Evolutionary conservation across 345 rosid species (phyloP).

Genomic region (Acer saccharum): DNA sequence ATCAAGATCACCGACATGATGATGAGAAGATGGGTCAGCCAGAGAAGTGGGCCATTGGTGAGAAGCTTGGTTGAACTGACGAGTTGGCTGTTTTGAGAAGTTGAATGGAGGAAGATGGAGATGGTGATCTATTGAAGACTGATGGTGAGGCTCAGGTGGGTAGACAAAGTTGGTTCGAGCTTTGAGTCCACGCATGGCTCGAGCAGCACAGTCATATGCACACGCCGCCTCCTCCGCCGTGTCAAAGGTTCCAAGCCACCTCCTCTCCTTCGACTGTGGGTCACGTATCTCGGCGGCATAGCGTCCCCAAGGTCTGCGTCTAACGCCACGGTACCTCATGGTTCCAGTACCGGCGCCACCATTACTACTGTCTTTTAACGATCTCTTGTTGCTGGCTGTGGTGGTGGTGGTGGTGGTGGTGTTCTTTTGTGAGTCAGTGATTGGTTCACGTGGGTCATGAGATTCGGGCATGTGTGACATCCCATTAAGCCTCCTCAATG

Average conservation of each 20-base stretch:
- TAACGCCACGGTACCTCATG: conserved; percentile 92
- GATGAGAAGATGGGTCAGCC: neutral
- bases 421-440: conserved; percentile 26
- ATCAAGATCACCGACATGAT: neutral
- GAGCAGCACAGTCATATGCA: conserved; percentile 93
- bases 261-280: conserved; percentile 81
- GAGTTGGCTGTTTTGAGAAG: conserved; percentile 34
- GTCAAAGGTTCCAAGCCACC: conserved; percentile 99
- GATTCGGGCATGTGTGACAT: conserved; percentile 22
- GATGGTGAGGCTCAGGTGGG: conserved; percentile 41
- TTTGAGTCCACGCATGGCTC: conserved; percentile 83
- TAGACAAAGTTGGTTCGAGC: conserved; percentile 92
- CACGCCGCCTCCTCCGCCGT: conserved; percentile 98
- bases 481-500: conserved; percentile 49
- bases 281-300: conserved; percentile 99
- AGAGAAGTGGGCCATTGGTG: conserved; percentile 13
- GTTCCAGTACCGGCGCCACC: conserved; percentile 21
- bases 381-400: conserved; percentile 36
- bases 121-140: conserved; percentile 14
- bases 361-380: conserved; percentile 34
- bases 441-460: conserved; percentile 13
- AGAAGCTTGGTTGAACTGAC: conserved; percentile 17
- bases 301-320: conserved; percentile 96
- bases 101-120: conserved; percentile 29
- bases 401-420: conserved; percentile 10